Percentiles rank a stretch among this genome's conserved stretches.
Conservation (phyloP, 1,284 basidiomycete genomes). For the Calocybe gambosa region DNA sequence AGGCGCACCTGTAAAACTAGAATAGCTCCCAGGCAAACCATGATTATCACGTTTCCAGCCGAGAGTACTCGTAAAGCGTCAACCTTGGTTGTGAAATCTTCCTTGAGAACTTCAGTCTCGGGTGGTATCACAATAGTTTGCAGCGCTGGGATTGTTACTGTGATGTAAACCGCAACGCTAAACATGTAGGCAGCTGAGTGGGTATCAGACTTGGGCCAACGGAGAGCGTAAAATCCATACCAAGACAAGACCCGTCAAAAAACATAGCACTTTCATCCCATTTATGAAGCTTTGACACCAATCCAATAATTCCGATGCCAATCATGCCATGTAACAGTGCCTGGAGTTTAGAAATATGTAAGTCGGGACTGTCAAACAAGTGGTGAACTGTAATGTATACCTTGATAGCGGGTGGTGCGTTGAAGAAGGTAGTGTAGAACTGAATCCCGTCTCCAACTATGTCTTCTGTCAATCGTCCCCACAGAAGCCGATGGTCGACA, state of each 20-base stretch:
- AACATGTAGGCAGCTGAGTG: slow-evolving; percentile 67
- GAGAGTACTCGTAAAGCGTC: slow-evolving; percentile 77
- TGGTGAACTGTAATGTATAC: slow-evolving; percentile 31
- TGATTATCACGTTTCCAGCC: slow-evolving; percentile 81
- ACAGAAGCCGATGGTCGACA: slow-evolving; percentile 81
- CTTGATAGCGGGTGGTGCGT: slow-evolving; percentile 86
- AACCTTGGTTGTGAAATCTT: slow-evolving; percentile 50
- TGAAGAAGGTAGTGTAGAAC: slow-evolving; percentile 88
- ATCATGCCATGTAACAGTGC: slow-evolving; percentile 80
- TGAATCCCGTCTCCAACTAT: slow-evolving; percentile 70
- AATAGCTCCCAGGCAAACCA: slow-evolving; percentile 58
- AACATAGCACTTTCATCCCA: slow-evolving; percentile 91
- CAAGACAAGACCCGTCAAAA: slow-evolving; percentile 83
- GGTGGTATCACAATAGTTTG: slow-evolving; percentile 63
- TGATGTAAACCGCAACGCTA: slow-evolving; percentile 70
- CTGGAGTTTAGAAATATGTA: slow-evolving; percentile 31
- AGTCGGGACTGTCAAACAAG: too few relatives aligned
- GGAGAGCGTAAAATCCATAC: slow-evolving; percentile 37
- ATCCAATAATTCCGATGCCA: slow-evolving; percentile 65
- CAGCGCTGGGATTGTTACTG: slow-evolving; percentile 72
- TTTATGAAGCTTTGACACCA: slow-evolving; percentile 71
- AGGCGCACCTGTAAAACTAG: slow-evolving; percentile 62
- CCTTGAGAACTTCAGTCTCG: slow-evolving; percentile 38
- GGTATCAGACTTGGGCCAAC: slow-evolving; percentile 7
- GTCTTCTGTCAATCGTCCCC: slow-evolving; percentile 55